Evolutionary conservation across 2,329 filamentous ascomycete species (phyloP), one percentile per base, ranked within the genome.

Genomic region (Tolypocladium inflatum): DNA sequence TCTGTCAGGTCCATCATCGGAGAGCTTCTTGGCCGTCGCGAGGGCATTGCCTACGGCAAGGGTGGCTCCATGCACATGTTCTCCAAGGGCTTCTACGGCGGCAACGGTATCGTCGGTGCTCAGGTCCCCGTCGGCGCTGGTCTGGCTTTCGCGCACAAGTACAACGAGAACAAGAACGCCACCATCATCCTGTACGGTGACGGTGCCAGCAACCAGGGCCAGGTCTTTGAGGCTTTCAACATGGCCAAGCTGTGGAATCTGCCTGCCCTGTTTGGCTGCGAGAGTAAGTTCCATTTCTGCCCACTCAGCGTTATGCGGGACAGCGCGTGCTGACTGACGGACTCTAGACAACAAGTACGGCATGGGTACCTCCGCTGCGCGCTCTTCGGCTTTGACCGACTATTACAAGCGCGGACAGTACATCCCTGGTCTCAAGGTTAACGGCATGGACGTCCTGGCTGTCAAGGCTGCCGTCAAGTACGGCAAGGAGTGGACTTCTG

Each of bases 11-110:
- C 89, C 68, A 95, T 97, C 77, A 95, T 97, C 67, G 93, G 93
- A 69, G 93, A 97, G 80, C 84, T 97, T 66, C 85, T 99, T 58
- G 94, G 94, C 70, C 89, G 94, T 69, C 88, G 93, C 74, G 91
- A 95, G 76, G 94, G 94, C 79, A 97, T 99, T 71, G 89, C 94
- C 62, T 96, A 96, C 80, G 94, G 94, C 75, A 99, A 99, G 86
- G 94, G 94, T 76, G 94, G 94, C 65, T 97, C 92, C 64, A 99
- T 99, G 94, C 94, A 99, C 84, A 99, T 99, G 94, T 99, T 99
- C 80, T 81, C 91, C 68, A 92, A 91, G 77, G 90, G 90, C 65
- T 99, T 99, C 83, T 99, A 95, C 76, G 94, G 94, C 70, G 94
- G 94, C 69, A 99, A 99, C 80, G 94, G 94, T 79, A 99, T 99